Evolutionary conservation across 768 basidiomycete genomes (phyloP).

Genomic region (Pleurotus djamor): DNA sequence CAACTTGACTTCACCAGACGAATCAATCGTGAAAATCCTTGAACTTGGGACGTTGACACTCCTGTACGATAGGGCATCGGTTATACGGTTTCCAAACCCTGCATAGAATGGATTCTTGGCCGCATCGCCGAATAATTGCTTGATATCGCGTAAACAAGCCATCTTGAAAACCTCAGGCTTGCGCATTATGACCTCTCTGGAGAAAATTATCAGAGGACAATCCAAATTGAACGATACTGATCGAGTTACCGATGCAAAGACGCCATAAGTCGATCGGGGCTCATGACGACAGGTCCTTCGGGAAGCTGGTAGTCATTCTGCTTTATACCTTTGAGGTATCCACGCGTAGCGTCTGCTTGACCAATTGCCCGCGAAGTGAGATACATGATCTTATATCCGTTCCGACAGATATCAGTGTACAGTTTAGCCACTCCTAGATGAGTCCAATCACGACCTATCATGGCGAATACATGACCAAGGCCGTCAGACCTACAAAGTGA

Average conservation of each 20-base stretch:
- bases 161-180: constrained; percentile 99
- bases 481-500: constrained; percentile 76
- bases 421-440: constrained; percentile 96
- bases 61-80: constrained; percentile 96
- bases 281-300: constrained; percentile 98
- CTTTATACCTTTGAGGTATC: constrained; percentile 92
- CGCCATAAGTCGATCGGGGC: constrained; percentile 92
- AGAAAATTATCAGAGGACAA: neutral
- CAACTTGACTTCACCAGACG: constrained; percentile 93
- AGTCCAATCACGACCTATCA: constrained; percentile 98
- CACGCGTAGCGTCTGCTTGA: constrained; percentile 94
- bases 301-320: constrained; percentile 97
- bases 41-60: constrained; percentile 93
- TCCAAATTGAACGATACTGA: neutral
- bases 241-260: constrained; percentile 81
- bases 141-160: constrained; percentile 96
- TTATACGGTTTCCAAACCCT: constrained; percentile 97
- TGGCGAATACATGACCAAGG: constrained; percentile 93
- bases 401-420: constrained; percentile 92
- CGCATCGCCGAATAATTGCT: constrained; percentile 78
- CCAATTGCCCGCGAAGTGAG: constrained; percentile 96
- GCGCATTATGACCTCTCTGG: constrained; percentile 95
- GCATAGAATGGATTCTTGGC: constrained; percentile 86
- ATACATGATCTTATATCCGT: constrained; percentile 98
- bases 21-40: constrained; percentile 96